Conservation (phyloP, 768 basidiomycete species). For the Suillus sp. region DNA sequence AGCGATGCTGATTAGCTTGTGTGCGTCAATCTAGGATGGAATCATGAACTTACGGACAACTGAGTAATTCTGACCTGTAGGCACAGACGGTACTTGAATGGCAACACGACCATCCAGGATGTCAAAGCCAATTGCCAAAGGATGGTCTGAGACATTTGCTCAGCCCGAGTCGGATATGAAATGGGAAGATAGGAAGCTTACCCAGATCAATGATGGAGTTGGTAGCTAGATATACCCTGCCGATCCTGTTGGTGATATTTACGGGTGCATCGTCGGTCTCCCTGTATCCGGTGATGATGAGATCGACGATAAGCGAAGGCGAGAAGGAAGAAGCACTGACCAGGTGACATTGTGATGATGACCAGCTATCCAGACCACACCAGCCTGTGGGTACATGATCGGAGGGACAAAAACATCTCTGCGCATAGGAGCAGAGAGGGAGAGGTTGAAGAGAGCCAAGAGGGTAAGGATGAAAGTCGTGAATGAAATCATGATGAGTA, state of each 20-base stretch:
- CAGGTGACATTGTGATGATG: constrained; percentile 29
- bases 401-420: constrained; percentile 33
- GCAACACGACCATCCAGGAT: constrained; percentile 29
- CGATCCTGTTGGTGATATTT: constrained; percentile 35
- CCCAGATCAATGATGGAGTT: constrained; percentile 24
- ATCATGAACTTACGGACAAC: constrained; percentile 31
- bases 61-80: constrained; percentile 32
- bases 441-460: constrained; percentile 18
- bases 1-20: constrained; percentile 12
- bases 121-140: constrained; percentile 30
- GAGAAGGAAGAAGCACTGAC: constrained; percentile 21
- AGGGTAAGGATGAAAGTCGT: constrained; percentile 21
- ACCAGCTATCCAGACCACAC: constrained; percentile 28
- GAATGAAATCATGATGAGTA: constrained; percentile 17
- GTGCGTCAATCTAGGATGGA: background rate
- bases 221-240: constrained; percentile 32
- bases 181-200: constrained; percentile 20
- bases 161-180: constrained; percentile 6
- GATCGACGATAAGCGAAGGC: background rate
- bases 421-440: constrained; percentile 14
- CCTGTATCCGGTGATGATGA: constrained; percentile 26
- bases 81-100: constrained; percentile 33
- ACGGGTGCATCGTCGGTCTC: constrained; percentile 28
- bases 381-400: constrained; percentile 24
- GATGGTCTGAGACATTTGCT: constrained; percentile 21